Conservation (phyloP, 352 stramenopile species). For the Phytophthora uliginosa region DNA sequence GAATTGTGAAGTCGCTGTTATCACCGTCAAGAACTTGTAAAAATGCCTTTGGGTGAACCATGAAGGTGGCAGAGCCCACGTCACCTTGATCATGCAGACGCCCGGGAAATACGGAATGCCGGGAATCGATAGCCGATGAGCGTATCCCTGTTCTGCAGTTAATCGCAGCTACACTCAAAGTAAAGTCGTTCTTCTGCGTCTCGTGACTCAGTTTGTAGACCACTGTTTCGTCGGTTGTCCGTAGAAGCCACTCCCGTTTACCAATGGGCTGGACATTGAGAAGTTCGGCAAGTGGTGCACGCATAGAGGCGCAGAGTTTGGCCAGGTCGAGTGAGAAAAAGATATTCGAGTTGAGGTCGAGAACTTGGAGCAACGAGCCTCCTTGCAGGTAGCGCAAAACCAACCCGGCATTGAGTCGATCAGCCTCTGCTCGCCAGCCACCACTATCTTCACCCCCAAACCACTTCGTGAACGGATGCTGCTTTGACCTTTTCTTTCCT, state of each 20-base stretch:
- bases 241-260: conserved; percentile 60
- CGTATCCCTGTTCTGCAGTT: neutral
- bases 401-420: conserved; percentile 40
- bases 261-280: conserved; percentile 50
- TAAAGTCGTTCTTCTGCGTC: conserved; percentile 29
- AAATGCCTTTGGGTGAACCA: conserved; percentile 60
- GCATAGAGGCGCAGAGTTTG: conserved; percentile 12
- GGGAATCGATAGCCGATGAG: conserved; percentile 28
- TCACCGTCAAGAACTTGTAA: conserved; percentile 42
- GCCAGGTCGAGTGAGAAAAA: conserved; percentile 67
- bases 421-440: conserved; percentile 30
- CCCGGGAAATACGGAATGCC: conserved; percentile 41
- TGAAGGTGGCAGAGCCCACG: conserved; percentile 11
- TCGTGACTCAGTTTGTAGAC: conserved; percentile 46
- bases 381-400: conserved; percentile 63
- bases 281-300: conserved; percentile 29
- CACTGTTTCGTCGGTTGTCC: conserved; percentile 46
- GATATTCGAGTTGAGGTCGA: conserved; percentile 48
- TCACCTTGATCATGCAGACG: conserved; percentile 9
- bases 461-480: conserved; percentile 63
- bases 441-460: conserved; percentile 35
- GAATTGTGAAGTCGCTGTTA: conserved; percentile 11
- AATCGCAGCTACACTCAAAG: conserved; percentile 41
- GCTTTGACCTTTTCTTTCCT: conserved; percentile 31
- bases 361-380: conserved; percentile 63